These are phyloP conservation scores for Coffea canephora DNA, from an alignment of 257 asterid species.

Conservation along the genomic window DNA sequence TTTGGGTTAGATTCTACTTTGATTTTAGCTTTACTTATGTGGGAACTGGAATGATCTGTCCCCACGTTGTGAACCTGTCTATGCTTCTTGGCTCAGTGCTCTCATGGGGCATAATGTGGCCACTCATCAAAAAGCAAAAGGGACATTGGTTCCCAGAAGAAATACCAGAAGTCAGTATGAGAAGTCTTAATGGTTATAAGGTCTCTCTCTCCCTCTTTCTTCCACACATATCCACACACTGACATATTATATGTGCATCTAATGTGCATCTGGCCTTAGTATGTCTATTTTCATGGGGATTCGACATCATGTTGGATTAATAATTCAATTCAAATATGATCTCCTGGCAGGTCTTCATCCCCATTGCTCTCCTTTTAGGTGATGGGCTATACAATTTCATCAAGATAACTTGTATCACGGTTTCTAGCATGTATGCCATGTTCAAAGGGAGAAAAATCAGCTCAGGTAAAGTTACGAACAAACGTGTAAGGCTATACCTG, in stretches of 20 bases:
- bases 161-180: slow-evolving; percentile 71
- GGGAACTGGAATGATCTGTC: slow-evolving; percentile 94
- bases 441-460: slow-evolving; percentile 33
- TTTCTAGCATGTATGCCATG: slow-evolving; percentile 33
- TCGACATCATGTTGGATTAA: not conserved
- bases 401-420: slow-evolving; percentile 53
- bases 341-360: slow-evolving; percentile 63
- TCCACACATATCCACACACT: not conserved
- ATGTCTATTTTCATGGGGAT: not conserved
- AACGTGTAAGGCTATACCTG: not conserved
- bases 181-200: slow-evolving; percentile 83
- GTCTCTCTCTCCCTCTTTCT: slow-evolving; percentile 26
- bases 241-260: not conserved
- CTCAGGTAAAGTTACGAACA: slow-evolving; percentile 35
- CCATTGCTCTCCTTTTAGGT: slow-evolving; percentile 81
- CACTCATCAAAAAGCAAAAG: slow-evolving; percentile 50
- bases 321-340: not conserved
- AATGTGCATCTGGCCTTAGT: not conserved
- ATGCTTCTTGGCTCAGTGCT: slow-evolving; percentile 80
- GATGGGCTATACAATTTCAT: slow-evolving; percentile 80
- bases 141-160: slow-evolving; percentile 80
- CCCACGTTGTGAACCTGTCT: slow-evolving; percentile 81
- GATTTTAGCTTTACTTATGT: slow-evolving; percentile 88
- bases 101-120: slow-evolving; percentile 92
- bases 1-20: slow-evolving; percentile 62